A percentile compares a stretch with the other conserved stretches of the same genome.
phyloP scores from a whole-genome alignment of 1,284 basidiomycete genomes.

The Tylopilus sp. region DNA sequence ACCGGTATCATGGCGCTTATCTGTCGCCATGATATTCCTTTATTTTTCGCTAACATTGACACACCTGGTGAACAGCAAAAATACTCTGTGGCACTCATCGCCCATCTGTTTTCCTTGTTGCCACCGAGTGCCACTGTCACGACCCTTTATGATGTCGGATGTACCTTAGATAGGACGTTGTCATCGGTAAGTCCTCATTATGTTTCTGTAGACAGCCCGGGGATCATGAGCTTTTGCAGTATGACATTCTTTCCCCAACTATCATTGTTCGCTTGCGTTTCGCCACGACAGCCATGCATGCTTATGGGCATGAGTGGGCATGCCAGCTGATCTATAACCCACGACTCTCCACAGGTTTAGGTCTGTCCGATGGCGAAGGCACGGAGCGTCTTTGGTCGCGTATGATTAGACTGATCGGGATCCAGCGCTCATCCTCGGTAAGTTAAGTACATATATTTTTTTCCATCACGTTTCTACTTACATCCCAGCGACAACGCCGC shows the following conservation, averaged over 20 bases:
- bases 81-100: not conserved
- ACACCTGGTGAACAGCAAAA: not conserved
- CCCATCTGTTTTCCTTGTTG: not conserved
- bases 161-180: not conserved
- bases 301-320: constrained; percentile 7
- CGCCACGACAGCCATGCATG: constrained; percentile 5
- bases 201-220: no score
- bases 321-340: constrained; percentile 1
- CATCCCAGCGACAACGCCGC: not conserved
- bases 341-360: not conserved
- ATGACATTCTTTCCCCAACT: not conserved
- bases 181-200: not conserved
- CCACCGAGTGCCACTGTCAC: not conserved
- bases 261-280: not conserved
- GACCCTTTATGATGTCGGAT: not conserved
- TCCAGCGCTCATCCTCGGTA: not conserved
- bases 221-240: not conserved
- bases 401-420: constrained; percentile 4
- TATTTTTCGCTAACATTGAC: not conserved
- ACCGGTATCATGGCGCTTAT: not conserved
- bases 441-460: no score
- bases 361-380: not conserved
- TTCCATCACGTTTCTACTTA: no score
- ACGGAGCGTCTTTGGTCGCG: not conserved
- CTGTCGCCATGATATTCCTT: not conserved